Base-by-base conservation (phyloP, 768 basidiomycete species). In the Kwoniella sp. region DNA sequence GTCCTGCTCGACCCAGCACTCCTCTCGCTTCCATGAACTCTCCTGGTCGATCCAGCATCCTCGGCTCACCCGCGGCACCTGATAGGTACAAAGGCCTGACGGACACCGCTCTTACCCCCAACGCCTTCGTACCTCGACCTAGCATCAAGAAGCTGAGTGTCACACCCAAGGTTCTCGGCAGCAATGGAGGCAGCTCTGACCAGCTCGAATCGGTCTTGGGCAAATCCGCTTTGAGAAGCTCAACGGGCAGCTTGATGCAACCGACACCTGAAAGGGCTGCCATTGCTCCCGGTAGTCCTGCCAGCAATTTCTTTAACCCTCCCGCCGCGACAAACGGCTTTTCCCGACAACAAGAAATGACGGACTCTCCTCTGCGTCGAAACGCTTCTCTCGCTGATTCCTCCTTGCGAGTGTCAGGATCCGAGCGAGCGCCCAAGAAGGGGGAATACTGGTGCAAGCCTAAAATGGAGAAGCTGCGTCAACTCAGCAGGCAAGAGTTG, bases 381-480 rank as follows among this genome's bases (percentile, higher is more conserved):
- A 29, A 26, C 48, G 38, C 58, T 50, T 26, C 63, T 22, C 50
- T 60, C 11, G 38, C 63, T 1, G 61, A 69, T 12, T 57, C 53
- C 3, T 54, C 64, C 7, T 55, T 60, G 15, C 56, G 63, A n/a
- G 67, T 70, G 1, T 64, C 73, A 12, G 73, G 76, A 37, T 71
- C 73, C 12, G 74, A 70, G 37, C 56, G 57, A 2, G 69, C 66
- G n/a, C 69, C 70, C 26, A 73, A 71, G 48, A 87, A 93, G 67
- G 96, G 94, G 47, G 92, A 96, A 66, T 99, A 98, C 82, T 97
- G 88, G 86, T 87, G 90, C 62, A 88, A 88, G 68, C 96, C 96
- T 13, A 86, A 88, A 59, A 82, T 97, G 63, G 82, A 85, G 34
- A 85, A 85, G 31, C 86, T 98, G 67, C 87, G 88, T 74, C 86